Percentiles rank a stretch among this genome's conserved stretches.
These are phyloP conservation scores for Diaporthe longicolla DNA, from an alignment of 2,329 filamentous ascomycete species.

Conservation along the genomic window DNA sequence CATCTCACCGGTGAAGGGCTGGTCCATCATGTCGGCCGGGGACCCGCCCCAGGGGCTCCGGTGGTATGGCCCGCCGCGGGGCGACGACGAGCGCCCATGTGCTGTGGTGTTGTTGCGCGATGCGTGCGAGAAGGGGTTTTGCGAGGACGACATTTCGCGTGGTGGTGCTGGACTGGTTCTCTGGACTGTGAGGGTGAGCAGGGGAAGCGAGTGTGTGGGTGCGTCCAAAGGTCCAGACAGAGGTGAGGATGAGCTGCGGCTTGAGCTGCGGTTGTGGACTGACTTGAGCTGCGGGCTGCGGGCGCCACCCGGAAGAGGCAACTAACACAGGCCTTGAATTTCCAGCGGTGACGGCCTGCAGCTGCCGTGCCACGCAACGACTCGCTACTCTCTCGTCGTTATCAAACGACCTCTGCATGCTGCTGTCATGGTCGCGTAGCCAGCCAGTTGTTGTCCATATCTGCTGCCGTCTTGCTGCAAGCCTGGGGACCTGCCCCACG, in stretches of 20 bases:
- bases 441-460: neutral
- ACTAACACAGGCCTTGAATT: conserved; percentile 25
- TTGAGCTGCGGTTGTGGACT: neutral
- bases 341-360: conserved; percentile 1
- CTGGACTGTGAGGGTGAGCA: neutral
- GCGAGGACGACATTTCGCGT: conserved; percentile 35
- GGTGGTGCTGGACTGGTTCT: no score
- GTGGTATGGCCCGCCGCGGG: conserved; percentile 37
- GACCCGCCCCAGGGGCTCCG: conserved; percentile 54
- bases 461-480: neutral
- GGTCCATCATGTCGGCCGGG: conserved; percentile 36
- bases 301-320: conserved; percentile 1
- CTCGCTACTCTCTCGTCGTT: conserved; percentile 26
- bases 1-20: conserved; percentile 63
- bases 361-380: conserved; percentile 39
- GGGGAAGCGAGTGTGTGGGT: no score
- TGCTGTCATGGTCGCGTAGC: conserved; percentile 1
- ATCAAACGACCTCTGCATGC: conserved; percentile 18
- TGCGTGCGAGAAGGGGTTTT: conserved; percentile 38
- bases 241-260: neutral
- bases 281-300: no score
- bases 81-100: conserved; percentile 47
- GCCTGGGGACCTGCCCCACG: neutral
- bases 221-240: no score
- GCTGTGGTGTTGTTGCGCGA: conserved; percentile 14